Percentiles rank a stretch among this genome's conserved stretches.
phyloP scores from a whole-genome alignment of 192 early-diverging fungal genomes.

The Linnemannia exigua region DNA sequence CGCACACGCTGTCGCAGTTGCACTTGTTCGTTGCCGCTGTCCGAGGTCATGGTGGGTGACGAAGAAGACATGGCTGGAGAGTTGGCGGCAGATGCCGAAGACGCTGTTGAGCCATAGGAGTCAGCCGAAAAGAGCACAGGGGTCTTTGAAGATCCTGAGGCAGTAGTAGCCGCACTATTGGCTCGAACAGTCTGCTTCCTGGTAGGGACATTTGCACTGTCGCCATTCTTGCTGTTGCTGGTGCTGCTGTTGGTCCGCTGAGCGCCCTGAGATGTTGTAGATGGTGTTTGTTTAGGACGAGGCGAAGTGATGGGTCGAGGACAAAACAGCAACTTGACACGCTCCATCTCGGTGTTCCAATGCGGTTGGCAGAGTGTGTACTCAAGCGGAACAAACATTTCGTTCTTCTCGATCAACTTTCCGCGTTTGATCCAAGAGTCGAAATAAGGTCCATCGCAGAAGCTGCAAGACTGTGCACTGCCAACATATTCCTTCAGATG shows the following conservation, averaged over 20 bases:
- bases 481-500: slow-evolving; percentile 78
- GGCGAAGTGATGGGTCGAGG: slow-evolving; percentile 73
- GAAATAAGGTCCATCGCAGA: slow-evolving; percentile 87
- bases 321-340: slow-evolving; percentile 74
- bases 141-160: neutral
- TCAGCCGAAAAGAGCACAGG: neutral
- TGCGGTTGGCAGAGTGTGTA: slow-evolving; percentile 82
- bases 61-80: neutral
- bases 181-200: neutral
- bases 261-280: neutral
- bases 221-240: neutral
- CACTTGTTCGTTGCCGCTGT: neutral
- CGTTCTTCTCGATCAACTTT: slow-evolving; percentile 73
- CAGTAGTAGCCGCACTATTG: neutral
- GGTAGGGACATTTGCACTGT: neutral
- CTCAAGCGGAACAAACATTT: slow-evolving; percentile 71
- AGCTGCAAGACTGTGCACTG: slow-evolving; percentile 72
- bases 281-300: slow-evolving; percentile 7
- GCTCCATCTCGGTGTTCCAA: slow-evolving; percentile 81
- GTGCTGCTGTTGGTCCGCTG: neutral
- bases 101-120: neutral
- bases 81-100: neutral
- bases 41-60: neutral
- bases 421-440: slow-evolving; percentile 70
- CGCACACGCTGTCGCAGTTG: neutral